phyloP scores from a whole-genome alignment of 2,329 filamentous ascomycete species.

The Aquanectria penicillioides region DNA sequence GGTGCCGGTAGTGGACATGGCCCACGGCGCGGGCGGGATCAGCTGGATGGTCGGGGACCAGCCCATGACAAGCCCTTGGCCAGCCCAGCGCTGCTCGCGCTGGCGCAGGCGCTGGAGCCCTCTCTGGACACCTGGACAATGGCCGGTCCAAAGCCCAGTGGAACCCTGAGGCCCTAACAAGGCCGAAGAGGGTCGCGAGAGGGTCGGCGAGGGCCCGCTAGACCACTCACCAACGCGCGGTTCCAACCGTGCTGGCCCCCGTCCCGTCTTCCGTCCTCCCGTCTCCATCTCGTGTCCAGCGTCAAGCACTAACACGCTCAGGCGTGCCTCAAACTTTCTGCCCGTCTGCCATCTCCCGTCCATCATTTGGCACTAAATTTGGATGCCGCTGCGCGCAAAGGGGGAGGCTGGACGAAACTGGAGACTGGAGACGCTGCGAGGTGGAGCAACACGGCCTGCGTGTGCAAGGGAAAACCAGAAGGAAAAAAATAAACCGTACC shows the following conservation, averaged over 20 bases:
- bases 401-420: too few species aligned
- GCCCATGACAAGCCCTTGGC: constrained; percentile 32
- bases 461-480: constrained; percentile 13
- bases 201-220: constrained; percentile 20
- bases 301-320: constrained; percentile 14
- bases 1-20: constrained; percentile 39
- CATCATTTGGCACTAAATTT: constrained; percentile 1
- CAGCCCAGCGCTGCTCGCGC: constrained; percentile 12
- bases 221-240: constrained; percentile 32
- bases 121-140: constrained; percentile 18
- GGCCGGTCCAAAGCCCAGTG: constrained; percentile 26
- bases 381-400: constrained; percentile 8
- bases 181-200: constrained; percentile 24
- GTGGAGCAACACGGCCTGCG: constrained; percentile 1
- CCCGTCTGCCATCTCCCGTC: neutral
- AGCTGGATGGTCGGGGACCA: constrained; percentile 33
- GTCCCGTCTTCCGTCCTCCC: constrained; percentile 41
- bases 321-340: neutral
- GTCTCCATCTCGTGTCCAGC: too few species aligned
- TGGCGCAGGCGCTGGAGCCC: constrained; percentile 28
- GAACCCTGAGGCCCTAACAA: constrained; percentile 24
- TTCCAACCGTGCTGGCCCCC: constrained; percentile 41
- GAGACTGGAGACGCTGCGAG: neutral
- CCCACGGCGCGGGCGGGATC: constrained; percentile 35
- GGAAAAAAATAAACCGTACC: constrained; percentile 21